Percentiles rank a stretch among this genome's conserved stretches.
phyloP scores from a whole-genome alignment of 306 rosid genomes.

The Calophaca sinica region DNA sequence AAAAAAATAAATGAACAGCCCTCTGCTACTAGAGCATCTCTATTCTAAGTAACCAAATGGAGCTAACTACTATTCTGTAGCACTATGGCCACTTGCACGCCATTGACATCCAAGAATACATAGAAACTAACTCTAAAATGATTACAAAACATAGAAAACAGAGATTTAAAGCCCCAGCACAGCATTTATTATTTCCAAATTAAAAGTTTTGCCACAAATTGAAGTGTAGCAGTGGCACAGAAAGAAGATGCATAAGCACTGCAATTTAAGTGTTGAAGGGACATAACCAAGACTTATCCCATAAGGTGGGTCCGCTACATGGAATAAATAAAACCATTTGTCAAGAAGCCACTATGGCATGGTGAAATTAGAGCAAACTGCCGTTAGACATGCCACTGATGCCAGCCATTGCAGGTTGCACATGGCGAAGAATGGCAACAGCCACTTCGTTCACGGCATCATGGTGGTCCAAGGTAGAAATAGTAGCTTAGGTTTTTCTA shows the following conservation, averaged over 20 bases:
- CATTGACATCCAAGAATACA: slow-evolving; percentile 13
- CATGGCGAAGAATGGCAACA: not conserved
- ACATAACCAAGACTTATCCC: no score
- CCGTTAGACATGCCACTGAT: not conserved
- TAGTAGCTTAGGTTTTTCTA: not conserved
- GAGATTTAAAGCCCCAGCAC: not conserved
- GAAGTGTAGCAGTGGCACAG: not conserved
- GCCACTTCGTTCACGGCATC: not conserved
- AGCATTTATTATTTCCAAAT: slow-evolving; percentile 6
- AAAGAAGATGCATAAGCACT: not conserved
- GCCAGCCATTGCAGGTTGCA: not conserved
- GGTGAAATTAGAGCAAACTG: slow-evolving; percentile 21
- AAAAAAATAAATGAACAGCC: slow-evolving; percentile 3
- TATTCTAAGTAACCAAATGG: slow-evolving; percentile 35
- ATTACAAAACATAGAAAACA: not conserved
- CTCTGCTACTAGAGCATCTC: not conserved
- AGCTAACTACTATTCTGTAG: slow-evolving; percentile 9
- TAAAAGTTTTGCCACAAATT: not conserved
- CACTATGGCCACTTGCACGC: slow-evolving; percentile 14
- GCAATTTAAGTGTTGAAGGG: not conserved
- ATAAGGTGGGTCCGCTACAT: no score
- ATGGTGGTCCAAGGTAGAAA: not conserved
- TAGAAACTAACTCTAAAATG: not conserved
- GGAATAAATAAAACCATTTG: no score
- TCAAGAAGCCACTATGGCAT: not conserved